These are phyloP conservation scores for Citrus mangshanensis DNA, from an alignment of 345 rosid species.

Conservation along the genomic window DNA sequence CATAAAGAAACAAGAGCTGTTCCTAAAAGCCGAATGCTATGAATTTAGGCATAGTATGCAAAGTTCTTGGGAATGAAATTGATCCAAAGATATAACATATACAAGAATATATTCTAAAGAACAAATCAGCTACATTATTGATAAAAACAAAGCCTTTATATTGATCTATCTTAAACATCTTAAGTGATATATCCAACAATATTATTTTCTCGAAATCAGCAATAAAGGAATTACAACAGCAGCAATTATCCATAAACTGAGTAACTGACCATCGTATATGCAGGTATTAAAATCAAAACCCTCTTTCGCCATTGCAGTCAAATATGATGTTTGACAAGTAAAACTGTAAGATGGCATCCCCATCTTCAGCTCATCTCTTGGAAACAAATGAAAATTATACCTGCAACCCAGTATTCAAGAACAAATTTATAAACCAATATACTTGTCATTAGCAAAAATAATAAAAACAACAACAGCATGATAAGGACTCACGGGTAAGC, in stretches of 20 bases:
- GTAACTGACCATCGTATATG: slow-evolving; percentile 62
- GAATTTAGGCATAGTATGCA: not conserved
- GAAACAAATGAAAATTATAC: slow-evolving; percentile 84
- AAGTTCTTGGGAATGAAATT: not conserved
- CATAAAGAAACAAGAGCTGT: not conserved
- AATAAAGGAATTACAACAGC: not conserved
- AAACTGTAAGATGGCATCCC: slow-evolving; percentile 89
- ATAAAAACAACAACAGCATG: not conserved
- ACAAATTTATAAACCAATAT: not conserved
- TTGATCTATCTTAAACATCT: not conserved
- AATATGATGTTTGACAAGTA: slow-evolving; percentile 69
- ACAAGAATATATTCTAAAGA: not conserved
- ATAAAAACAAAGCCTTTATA: too few species aligned
- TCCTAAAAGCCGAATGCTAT: not conserved
- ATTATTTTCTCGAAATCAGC: too few species aligned
- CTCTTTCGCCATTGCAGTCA: slow-evolving; percentile 70
- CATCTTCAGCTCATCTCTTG: slow-evolving; percentile 66
- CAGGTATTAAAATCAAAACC: slow-evolving; percentile 91
- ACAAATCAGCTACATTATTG: not conserved
- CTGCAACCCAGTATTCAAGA: slow-evolving; percentile 32
- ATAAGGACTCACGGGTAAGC: slow-evolving; percentile 54
- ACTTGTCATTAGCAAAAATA: not conserved
- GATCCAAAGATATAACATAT: not conserved
- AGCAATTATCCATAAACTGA: not conserved
- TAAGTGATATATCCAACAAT: not conserved